Conservation (phyloP, 257 asterid genomes). For the Gentiana macrophylla region DNA sequence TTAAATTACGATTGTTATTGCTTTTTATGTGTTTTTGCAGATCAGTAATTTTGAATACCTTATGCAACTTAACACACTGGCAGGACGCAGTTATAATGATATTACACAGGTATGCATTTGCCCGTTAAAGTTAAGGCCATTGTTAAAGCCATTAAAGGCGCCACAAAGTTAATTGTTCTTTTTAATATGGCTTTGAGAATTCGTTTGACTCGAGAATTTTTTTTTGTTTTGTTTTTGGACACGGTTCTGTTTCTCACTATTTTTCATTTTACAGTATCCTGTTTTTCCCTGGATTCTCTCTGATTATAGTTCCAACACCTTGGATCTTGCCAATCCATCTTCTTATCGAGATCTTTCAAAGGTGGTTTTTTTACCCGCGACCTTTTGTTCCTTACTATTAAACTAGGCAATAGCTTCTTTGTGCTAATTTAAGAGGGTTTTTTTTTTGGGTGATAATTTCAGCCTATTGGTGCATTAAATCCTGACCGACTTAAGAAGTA, state of each 20-base stretch:
- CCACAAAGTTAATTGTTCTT: not conserved
- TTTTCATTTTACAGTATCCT: slow-evolving; percentile 69
- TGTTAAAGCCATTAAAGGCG: too few relatives aligned
- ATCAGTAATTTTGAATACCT: slow-evolving; percentile 96
- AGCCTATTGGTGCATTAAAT: slow-evolving; percentile 97
- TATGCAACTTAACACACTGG: slow-evolving; percentile 97
- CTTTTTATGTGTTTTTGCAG: slow-evolving; percentile 39
- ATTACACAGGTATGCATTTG: slow-evolving; percentile 64
- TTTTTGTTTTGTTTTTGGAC: slow-evolving; percentile 7
- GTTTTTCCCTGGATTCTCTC: slow-evolving; percentile 98
- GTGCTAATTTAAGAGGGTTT: slow-evolving; percentile 11
- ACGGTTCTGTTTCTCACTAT: not conserved
- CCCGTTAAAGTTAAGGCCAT: not conserved
- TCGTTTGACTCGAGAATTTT: slow-evolving; percentile 2
- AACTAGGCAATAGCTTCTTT: slow-evolving; percentile 13
- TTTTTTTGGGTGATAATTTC: slow-evolving; percentile 14
- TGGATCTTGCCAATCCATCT: slow-evolving; percentile 79
- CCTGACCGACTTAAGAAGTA: slow-evolving; percentile 71
- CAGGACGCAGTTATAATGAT: slow-evolving; percentile 96
- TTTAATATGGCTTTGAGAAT: slow-evolving; percentile 5
- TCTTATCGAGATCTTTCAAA: slow-evolving; percentile 92
- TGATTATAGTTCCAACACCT: slow-evolving; percentile 63
- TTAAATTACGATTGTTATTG: slow-evolving; percentile 4
- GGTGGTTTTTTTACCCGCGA: slow-evolving; percentile 33
- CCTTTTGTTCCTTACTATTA: slow-evolving; percentile 8